A percentile compares a stretch with the other conserved stretches of the same genome.
Evolutionary conservation across 164 flowering plant species (phyloP).

Genomic region (Tetracentron sinense): DNA sequence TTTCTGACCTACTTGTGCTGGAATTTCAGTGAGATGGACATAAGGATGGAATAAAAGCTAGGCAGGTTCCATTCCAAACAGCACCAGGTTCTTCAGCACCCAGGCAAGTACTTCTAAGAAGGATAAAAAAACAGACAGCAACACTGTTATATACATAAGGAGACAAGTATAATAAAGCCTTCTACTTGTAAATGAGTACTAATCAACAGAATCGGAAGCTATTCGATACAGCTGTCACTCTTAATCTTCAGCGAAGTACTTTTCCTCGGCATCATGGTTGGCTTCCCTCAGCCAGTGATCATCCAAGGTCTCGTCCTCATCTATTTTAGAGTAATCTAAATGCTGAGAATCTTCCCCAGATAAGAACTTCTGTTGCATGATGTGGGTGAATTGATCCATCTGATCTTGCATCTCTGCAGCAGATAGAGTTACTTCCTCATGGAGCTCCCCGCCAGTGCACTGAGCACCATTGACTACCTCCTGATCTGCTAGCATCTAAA

Average conservation of each 20-base stretch:
- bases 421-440: conserved; percentile 34
- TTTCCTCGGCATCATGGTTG: conserved; percentile 82
- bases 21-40: too few relatives aligned
- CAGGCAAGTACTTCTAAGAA: too few relatives aligned
- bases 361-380: conserved; percentile 91
- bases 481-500: conserved; percentile 23
- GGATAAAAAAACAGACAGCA: too few relatives aligned
- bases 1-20: too few relatives aligned
- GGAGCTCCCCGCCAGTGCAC: conserved; percentile 5
- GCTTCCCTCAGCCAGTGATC: conserved; percentile 91
- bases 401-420: conserved; percentile 73
- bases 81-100: too few relatives aligned
- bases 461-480: conserved; percentile 10
- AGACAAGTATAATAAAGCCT: too few relatives aligned
- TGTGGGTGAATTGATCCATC: conserved; percentile 75
- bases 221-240: not conserved
- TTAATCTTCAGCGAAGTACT: conserved; percentile 67
- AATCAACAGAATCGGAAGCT: not conserved
- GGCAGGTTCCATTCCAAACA: too few relatives aligned
- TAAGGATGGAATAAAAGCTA: too few relatives aligned
- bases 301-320: conserved; percentile 73
- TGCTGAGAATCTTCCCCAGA: conserved; percentile 79
- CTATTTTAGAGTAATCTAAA: conserved; percentile 82
- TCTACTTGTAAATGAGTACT: too few relatives aligned
- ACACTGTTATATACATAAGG: not conserved